Evolutionary conservation across 495 filamentous ascomycete species (phyloP), one percentile per base, ranked within the genome.

Genomic region (Daldinia caldariorum): DNA sequence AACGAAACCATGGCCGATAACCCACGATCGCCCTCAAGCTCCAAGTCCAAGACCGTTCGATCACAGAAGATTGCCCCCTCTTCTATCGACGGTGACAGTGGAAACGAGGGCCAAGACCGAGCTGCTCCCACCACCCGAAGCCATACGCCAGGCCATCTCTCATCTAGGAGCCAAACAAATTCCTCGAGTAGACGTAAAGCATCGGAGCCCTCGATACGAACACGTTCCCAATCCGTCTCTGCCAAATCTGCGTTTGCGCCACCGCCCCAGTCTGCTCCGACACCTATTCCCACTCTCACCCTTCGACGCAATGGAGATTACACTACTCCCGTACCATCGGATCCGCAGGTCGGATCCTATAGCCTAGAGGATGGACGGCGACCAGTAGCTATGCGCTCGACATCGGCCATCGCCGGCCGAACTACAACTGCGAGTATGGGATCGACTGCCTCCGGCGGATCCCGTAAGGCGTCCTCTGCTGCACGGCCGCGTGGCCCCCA

Each of bases 71-170:
- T 77, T 32, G 22, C 61, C 0, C 39, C 61, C 3, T 39, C 63
- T 63, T 38, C 65, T 61, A 49, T 60, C 64, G 59, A 65, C 71
- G 71, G 77, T 16, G 56, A 55, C 57, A 75, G 74, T 26, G 51
- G 53, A 53, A 66, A 63, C 26, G 75, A 81, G 16, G 67, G 79
- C 31, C 9, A 63, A 58, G 69, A 75, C 29, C 58, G 61, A 61
- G 59, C 53, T 26, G 58, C 55, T 60, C 69, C 82, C 59, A 72
- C 82, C 29, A 73, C 74, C 22, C 78, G 85, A 61, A 86, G 81
- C 50, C 85, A 86, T 64, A 86, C 84, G 0, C 85, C 85, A 4
- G 85, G 85, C 58, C 85, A 86, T 61, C 80, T 87, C 54, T 77
- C 84, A 4, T 79, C 81, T 41, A 85, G 82, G 76, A 80, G 74